phyloP scores from a whole-genome alignment of 2,329 filamentous ascomycete species.

The Colletotrichum eleusines region DNA sequence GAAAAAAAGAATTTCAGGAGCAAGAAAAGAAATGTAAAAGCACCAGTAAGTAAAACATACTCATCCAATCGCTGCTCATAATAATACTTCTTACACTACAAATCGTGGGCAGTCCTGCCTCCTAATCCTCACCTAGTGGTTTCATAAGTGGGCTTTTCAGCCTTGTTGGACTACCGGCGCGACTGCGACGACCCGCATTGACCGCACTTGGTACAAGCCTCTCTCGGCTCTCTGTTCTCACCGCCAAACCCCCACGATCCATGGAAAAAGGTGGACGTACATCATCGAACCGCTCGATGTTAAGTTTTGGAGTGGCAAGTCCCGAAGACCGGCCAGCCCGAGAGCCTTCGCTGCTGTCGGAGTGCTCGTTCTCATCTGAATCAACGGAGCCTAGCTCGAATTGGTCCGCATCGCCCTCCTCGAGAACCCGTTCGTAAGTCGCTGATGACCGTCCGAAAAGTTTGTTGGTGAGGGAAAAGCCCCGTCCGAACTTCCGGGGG shows the following conservation, averaged over 20 bases:
- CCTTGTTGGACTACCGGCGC: slow-evolving; percentile 68
- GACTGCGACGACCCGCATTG: slow-evolving; percentile 68
- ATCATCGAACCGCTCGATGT: slow-evolving; percentile 64
- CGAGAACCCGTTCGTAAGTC: slow-evolving; percentile 86
- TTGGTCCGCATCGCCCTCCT: slow-evolving; percentile 79
- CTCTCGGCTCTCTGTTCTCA: slow-evolving; percentile 89
- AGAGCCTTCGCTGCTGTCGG: slow-evolving; percentile 70
- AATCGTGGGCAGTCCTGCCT: not conserved
- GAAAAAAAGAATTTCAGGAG: not conserved
- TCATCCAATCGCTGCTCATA: slow-evolving; percentile 12
- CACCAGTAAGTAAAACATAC: not conserved
- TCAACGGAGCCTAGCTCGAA: slow-evolving; percentile 82
- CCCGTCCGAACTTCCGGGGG: slow-evolving; percentile 58
- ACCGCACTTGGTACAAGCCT: slow-evolving; percentile 72
- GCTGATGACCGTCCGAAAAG: slow-evolving; percentile 71
- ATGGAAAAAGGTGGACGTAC: slow-evolving; percentile 58
- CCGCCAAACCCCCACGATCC: slow-evolving; percentile 78
- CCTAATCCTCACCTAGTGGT: slow-evolving; percentile 53
- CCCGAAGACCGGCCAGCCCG: slow-evolving; percentile 73
- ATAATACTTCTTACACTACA: slow-evolving; percentile 23
- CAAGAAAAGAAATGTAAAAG: not conserved
- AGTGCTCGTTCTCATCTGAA: slow-evolving; percentile 73
- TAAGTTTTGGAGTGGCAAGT: slow-evolving; percentile 74
- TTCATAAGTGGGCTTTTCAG: slow-evolving; percentile 69
- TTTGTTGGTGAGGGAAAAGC: slow-evolving; percentile 69